Percentiles rank a stretch among this genome's conserved stretches.
phyloP scores from a whole-genome alignment of 176 grass and related monocot genomes.

The Rhynchospora tenuis region DNA sequence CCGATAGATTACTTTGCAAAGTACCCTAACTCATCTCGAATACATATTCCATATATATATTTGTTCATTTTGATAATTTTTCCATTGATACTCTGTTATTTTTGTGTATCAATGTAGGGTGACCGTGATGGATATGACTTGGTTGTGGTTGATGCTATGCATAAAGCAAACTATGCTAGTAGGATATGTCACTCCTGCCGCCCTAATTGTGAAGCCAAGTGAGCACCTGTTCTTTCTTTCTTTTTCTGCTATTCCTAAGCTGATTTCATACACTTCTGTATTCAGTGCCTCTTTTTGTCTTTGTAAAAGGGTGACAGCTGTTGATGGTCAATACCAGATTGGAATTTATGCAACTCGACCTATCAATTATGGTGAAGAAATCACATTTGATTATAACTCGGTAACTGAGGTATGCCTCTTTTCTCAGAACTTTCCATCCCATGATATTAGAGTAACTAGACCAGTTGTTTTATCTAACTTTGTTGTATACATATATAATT shows the following conservation, averaged over 20 bases:
- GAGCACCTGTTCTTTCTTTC: constrained; percentile 26
- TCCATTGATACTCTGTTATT: constrained; percentile 32
- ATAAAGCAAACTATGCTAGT: constrained; percentile 98
- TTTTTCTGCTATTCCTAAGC: background rate
- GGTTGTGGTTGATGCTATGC: constrained; percentile 98
- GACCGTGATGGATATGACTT: constrained; percentile 96
- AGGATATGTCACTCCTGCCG: constrained; percentile 96
- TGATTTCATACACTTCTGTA: constrained; percentile 24
- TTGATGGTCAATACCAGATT: constrained; percentile 95
- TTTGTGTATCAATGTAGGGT: constrained; percentile 51
- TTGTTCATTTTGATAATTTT: constrained; percentile 7
- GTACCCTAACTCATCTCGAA: no score
- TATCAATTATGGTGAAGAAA: constrained; percentile 95
- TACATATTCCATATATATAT: background rate
- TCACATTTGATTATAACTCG: constrained; percentile 99
- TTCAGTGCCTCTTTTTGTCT: constrained; percentile 3
- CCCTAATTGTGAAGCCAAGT: constrained; percentile 99
- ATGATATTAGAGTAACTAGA: background rate
- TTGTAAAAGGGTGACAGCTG: constrained; percentile 74
- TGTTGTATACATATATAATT: constrained; percentile 25
- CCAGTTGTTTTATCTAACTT: constrained; percentile 20
- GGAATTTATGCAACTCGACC: constrained; percentile 89
- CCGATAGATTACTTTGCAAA: no score
- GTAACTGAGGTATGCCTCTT: constrained; percentile 75
- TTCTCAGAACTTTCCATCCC: constrained; percentile 17